phyloP scores from a whole-genome alignment of 1,284 basidiomycete species.

The Phenoliferia sp. region DNA sequence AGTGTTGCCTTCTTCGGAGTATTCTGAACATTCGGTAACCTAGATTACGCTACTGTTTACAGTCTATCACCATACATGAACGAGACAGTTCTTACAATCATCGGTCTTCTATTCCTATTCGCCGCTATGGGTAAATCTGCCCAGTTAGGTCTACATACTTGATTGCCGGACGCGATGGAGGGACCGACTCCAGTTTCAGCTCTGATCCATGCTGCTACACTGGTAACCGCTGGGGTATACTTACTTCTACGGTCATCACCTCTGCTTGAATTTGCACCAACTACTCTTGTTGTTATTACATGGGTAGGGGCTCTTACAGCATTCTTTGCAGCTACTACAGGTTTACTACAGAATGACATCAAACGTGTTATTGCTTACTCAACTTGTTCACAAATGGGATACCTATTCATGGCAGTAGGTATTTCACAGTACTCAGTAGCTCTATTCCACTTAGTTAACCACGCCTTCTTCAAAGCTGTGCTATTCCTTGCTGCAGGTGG shows the following conservation, averaged over 20 bases:
- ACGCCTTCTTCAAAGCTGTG: slow-evolving; percentile 40
- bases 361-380: slow-evolving; percentile 42
- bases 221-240: slow-evolving; percentile 42
- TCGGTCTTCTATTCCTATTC: slow-evolving; percentile 40
- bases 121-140: slow-evolving; percentile 42
- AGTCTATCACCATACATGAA: slow-evolving; percentile 40
- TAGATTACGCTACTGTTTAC: slow-evolving; percentile 42
- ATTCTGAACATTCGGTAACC: slow-evolving; percentile 40
- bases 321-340: slow-evolving; percentile 42
- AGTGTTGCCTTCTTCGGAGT: slow-evolving; percentile 41
- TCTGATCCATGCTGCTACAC: slow-evolving; percentile 42
- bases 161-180: slow-evolving; percentile 40
- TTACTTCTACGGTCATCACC: slow-evolving; percentile 41
- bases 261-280: slow-evolving; percentile 41
- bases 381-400: slow-evolving; percentile 42
- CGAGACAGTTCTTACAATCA: slow-evolving; percentile 40
- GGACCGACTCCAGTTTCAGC: slow-evolving; percentile 41
- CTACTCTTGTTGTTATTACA: slow-evolving; percentile 40
- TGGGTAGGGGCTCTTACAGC: slow-evolving; percentile 41
- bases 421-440: slow-evolving; percentile 40
- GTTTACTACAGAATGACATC: slow-evolving; percentile 43
- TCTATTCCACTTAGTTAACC: slow-evolving; percentile 40
- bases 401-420: slow-evolving; percentile 41
- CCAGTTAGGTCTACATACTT: slow-evolving; percentile 40
- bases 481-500: slow-evolving; percentile 42